These are phyloP conservation scores for Capsicum baccatum DNA, from an alignment of 257 asterid species.

Conservation along the genomic window DNA sequence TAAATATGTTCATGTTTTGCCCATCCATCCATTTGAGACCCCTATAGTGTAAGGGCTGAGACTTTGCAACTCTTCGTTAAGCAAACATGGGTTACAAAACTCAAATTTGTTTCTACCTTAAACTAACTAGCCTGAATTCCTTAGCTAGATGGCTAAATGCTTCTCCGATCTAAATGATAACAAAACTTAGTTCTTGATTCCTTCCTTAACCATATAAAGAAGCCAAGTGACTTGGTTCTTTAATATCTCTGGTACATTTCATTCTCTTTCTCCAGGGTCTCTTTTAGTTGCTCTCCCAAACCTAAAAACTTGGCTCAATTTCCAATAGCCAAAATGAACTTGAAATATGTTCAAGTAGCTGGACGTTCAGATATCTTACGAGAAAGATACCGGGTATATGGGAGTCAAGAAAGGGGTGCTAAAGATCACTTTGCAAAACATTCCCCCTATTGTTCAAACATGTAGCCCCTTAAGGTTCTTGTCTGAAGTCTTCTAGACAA, in stretches of 20 bases:
- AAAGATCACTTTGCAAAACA: neutral
- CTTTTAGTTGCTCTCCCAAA: neutral
- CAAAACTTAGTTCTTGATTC: neutral
- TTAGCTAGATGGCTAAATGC: neutral
- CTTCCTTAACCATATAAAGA: conserved; percentile 20
- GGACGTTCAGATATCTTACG: neutral
- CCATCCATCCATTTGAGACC: neutral
- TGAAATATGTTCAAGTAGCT: neutral
- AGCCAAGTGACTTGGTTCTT: neutral
- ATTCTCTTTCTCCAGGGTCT: neutral
- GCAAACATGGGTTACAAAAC: neutral
- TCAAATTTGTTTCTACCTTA: neutral
- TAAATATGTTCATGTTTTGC: neutral
- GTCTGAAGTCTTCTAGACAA: conserved; percentile 16
- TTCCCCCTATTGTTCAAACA: neutral
- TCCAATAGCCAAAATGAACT: conserved; percentile 22
- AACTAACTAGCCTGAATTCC: neutral
- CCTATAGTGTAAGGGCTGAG: neutral
- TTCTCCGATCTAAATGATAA: neutral
- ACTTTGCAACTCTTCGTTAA: neutral
- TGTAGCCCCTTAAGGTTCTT: conserved; percentile 13
- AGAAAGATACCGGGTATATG: neutral
- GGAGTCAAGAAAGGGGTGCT: neutral
- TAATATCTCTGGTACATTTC: neutral
- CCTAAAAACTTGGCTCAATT: neutral